Evolutionary conservation across 306 rosid genomes (phyloP), one percentile per base, ranked within the genome.

Genomic region (Hippophae tibetana): DNA sequence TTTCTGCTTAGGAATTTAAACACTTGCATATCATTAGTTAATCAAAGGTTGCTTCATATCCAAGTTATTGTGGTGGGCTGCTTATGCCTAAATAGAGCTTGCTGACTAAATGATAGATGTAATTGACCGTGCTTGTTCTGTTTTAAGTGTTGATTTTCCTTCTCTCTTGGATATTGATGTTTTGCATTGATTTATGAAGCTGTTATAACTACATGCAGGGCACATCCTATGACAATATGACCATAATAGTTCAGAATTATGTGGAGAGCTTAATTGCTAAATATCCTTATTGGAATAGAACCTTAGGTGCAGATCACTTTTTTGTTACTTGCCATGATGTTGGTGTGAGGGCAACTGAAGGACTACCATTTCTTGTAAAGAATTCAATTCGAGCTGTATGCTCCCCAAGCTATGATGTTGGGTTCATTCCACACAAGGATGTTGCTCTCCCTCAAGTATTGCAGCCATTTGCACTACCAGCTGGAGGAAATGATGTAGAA

Each of bases 321-420:
- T 88, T 92, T 65, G 96, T 92, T 74, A 85, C 99, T 65, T 88
- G 99, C 77, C 99, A 92, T 75, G 96, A 92, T 80, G 96, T 92
- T 58, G 99, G 99, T 65, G 99, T 85, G 50, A 83, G 99, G 78
- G 88, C 99, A 58, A 85, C 86, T 1, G 99, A 92, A 83, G 99
- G 99, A 49, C 79, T 85, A 58, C 78, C 85, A 1, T 75, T 85
- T 62, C 96, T 92, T 50, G 81, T 83, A n/a, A 92, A 92, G 86
- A 92, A 92, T 66, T 69, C 96, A 43, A 92, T 92, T 71, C 82
- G 99, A 64, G 99, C 79, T 58, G 96, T 88, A 66, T 92, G 99
- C 75, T 92, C 96, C 49, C 99, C 96, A 7, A 83, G 99, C 78
- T 92, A 92, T 82, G 88, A 92, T 68, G 95, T 88, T 55, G 95